A percentile compares a stretch with the other conserved stretches of the same genome.
Evolutionary conservation across 768 basidiomycete genomes (phyloP).

Genomic region (Lentinula sp.): DNA sequence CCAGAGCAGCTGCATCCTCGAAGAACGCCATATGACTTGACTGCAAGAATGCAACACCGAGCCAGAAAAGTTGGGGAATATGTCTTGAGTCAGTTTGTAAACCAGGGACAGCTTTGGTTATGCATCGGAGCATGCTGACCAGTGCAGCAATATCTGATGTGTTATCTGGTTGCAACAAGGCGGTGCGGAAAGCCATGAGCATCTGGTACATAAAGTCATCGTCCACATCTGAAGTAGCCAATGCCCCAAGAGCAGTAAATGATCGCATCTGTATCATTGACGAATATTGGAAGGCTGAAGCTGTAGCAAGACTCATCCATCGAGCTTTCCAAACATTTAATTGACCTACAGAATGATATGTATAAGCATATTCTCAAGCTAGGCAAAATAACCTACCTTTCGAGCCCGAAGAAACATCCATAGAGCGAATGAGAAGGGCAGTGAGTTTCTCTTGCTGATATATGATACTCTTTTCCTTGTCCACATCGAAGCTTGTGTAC

Average conservation of each 20-base stretch:
- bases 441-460: conserved; percentile 65
- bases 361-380: not conserved
- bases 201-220: conserved; percentile 94
- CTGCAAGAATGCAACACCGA: conserved; percentile 79
- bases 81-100: conserved; percentile 68
- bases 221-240: conserved; percentile 82
- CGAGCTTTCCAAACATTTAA: conserved; percentile 88
- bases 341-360: conserved; percentile 38
- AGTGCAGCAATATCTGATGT: conserved; percentile 59
- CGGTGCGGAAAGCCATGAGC: conserved; percentile 77
- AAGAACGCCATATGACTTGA: conserved; percentile 69
- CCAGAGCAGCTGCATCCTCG: conserved; percentile 59
- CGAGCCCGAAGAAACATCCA: conserved; percentile 61
- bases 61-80: conserved; percentile 75
- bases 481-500: conserved; percentile 48
- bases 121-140: conserved; percentile 84
- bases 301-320: conserved; percentile 87
- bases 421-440: conserved; percentile 52
- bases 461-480: conserved; percentile 49
- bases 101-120: conserved; percentile 71
- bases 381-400: conserved; percentile 43
- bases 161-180: conserved; percentile 62
- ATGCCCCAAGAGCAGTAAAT: conserved; percentile 75
- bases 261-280: conserved; percentile 85
- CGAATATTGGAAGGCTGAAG: conserved; percentile 86